Percentiles rank a stretch among this genome's conserved stretches.
phyloP scores from a whole-genome alignment of 345 rosid species.

The Conringia planisiliqua region DNA sequence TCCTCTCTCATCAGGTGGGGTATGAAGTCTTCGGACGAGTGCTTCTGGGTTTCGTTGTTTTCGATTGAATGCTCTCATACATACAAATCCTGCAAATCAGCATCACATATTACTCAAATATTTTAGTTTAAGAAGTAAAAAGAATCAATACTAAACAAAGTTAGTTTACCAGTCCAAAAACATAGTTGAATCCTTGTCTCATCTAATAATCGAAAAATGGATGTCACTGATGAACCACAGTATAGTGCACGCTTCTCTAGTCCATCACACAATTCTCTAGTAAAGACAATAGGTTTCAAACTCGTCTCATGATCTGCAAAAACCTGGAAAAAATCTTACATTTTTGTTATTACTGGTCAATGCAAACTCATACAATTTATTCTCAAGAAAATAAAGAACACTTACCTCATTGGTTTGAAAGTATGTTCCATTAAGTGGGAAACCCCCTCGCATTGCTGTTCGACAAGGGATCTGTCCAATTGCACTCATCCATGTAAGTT shows the following conservation, averaged over 20 bases:
- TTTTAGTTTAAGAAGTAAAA: neutral
- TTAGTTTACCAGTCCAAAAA: constrained; percentile 43
- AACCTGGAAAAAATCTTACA: constrained; percentile 36
- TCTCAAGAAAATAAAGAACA: neutral
- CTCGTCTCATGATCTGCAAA: constrained; percentile 72
- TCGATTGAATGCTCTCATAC: constrained; percentile 54
- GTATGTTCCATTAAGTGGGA: constrained; percentile 80
- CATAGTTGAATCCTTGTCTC: constrained; percentile 14
- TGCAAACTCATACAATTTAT: neutral
- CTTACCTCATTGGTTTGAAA: constrained; percentile 75
- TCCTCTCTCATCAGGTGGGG: constrained; percentile 22
- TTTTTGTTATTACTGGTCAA: neutral
- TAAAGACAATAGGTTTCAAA: constrained; percentile 35
- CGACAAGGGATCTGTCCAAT: constrained; percentile 58
- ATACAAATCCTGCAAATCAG: constrained; percentile 43
- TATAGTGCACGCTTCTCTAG: constrained; percentile 38
- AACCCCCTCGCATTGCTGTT: constrained; percentile 49
- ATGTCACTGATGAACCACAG: constrained; percentile 44
- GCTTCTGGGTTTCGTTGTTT: constrained; percentile 27
- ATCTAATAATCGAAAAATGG: constrained; percentile 35
- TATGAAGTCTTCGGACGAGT: constrained; percentile 42
- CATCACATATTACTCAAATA: neutral
- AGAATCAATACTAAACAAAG: neutral
- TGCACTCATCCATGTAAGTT: neutral
- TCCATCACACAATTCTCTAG: constrained; percentile 35